Percentiles rank a stretch among this genome's conserved stretches.
Conservation (phyloP, 768 basidiomycete genomes). For the Strobilomyces dryophilus region DNA sequence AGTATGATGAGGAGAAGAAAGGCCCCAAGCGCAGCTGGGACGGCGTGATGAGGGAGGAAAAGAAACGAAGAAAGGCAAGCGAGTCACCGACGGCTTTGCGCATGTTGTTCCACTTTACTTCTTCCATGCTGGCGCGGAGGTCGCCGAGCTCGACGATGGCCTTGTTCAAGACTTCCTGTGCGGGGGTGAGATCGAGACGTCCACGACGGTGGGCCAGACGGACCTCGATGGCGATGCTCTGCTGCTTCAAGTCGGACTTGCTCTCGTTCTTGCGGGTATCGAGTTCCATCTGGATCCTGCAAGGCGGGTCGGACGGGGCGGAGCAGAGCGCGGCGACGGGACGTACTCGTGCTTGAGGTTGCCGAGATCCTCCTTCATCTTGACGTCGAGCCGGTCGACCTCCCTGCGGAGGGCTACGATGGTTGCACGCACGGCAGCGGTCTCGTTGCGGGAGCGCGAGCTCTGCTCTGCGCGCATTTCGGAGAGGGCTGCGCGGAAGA, state of each 20-base stretch:
- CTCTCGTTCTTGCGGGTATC: slow-evolving; percentile 92
- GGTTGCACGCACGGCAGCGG: slow-evolving; percentile 72
- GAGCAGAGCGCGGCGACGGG: not conserved
- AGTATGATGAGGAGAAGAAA: slow-evolving; percentile 70
- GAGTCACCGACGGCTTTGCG: slow-evolving; percentile 71
- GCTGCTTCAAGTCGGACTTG: slow-evolving; percentile 75
- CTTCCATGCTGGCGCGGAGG: slow-evolving; percentile 75
- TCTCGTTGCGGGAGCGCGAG: slow-evolving; percentile 79
- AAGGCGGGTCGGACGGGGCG: not conserved
- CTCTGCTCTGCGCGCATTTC: slow-evolving; percentile 86
- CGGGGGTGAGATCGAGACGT: not conserved
- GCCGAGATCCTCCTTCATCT: slow-evolving; percentile 90
- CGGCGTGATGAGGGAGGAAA: not conserved
- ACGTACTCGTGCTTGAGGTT: slow-evolving; percentile 91
- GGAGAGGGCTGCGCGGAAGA: slow-evolving; percentile 89
- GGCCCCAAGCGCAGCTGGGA: slow-evolving; percentile 54
- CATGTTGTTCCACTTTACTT: slow-evolving; percentile 88
- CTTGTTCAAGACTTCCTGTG: slow-evolving; percentile 71
- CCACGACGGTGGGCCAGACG: slow-evolving; percentile 6
- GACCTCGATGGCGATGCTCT: slow-evolving; percentile 84
- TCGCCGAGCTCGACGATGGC: slow-evolving; percentile 72
- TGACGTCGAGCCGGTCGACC: slow-evolving; percentile 77
- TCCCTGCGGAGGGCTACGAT: slow-evolving; percentile 79
- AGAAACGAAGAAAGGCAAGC: not conserved
- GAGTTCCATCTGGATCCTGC: slow-evolving; percentile 93